phyloP scores from a whole-genome alignment of 371 early-diverging fungal genomes.

The Mortierella sp. region DNA sequence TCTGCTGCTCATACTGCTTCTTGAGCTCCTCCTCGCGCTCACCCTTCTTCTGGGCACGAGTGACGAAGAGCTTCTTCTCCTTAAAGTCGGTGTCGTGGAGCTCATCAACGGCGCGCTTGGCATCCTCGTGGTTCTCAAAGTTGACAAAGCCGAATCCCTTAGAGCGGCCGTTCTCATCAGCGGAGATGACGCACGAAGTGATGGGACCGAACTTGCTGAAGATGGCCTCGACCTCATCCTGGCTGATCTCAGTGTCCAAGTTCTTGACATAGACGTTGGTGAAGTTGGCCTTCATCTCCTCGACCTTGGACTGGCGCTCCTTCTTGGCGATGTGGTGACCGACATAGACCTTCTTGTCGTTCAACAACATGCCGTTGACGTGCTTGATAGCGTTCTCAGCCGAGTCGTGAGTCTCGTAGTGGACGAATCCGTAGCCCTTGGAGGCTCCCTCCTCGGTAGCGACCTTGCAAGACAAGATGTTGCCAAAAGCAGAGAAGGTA shows the following conservation, averaged over 20 bases:
- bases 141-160: slow-evolving; percentile 98
- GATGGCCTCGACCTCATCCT: slow-evolving; percentile 86
- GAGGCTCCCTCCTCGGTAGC: slow-evolving; percentile 89
- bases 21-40: slow-evolving; percentile 98
- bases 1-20: slow-evolving; percentile 91
- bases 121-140: slow-evolving; percentile 93
- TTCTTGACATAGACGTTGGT: slow-evolving; percentile 99
- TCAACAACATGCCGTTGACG: slow-evolving; percentile 98
- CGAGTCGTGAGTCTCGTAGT: slow-evolving; percentile 96
- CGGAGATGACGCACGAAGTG: slow-evolving; percentile 83
- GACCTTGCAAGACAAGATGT: slow-evolving; percentile 99
- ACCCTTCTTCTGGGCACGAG: slow-evolving; percentile 98
- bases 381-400: slow-evolving; percentile 97
- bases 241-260: slow-evolving; percentile 85
- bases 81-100: slow-evolving; percentile 93
- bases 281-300: slow-evolving; percentile 91
- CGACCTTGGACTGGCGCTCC: slow-evolving; percentile 94
- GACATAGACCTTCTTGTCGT: slow-evolving; percentile 94
- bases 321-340: slow-evolving; percentile 93
- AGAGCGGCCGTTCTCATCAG: slow-evolving; percentile 85
- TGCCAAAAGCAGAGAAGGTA: slow-evolving; percentile 99
- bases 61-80: slow-evolving; percentile 95
- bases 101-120: slow-evolving; percentile 91
- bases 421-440: slow-evolving; percentile 99
- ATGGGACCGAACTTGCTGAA: slow-evolving; percentile 90